A percentile compares a stretch with the other conserved stretches of the same genome.
Conservation (phyloP, 257 asterid genomes). For the Solanum paucissectum region DNA sequence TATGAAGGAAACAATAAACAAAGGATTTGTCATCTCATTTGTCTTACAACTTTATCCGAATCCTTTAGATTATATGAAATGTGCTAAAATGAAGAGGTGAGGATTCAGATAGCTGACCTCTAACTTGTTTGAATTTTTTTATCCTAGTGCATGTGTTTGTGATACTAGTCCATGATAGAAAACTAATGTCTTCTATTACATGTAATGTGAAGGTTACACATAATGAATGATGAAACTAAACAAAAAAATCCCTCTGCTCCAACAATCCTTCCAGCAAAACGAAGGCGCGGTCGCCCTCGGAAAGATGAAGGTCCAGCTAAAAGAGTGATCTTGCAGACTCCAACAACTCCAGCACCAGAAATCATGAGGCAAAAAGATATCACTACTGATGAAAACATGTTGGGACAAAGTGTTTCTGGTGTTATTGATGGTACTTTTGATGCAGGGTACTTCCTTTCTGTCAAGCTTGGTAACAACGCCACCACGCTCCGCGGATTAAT, state of each 20-base stretch:
- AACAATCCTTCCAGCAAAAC: slow-evolving; percentile 2
- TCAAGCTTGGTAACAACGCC: slow-evolving; percentile 2
- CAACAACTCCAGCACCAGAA: slow-evolving; percentile 1
- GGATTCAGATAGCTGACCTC: not conserved
- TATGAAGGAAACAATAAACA: not conserved
- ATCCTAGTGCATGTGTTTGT: not conserved
- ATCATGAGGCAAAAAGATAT: not conserved
- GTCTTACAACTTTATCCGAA: not conserved
- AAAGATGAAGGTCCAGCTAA: not conserved
- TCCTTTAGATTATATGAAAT: not conserved
- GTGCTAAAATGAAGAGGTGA: not conserved
- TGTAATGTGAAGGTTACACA: not conserved
- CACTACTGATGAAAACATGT: not conserved
- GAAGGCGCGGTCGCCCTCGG: slow-evolving; percentile 7
- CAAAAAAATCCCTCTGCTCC: not conserved
- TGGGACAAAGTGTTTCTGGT: slow-evolving; percentile 9
- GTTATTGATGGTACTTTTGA: slow-evolving; percentile 8
- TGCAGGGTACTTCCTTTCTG: slow-evolving; percentile 12
- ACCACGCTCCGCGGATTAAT: slow-evolving; percentile 1
- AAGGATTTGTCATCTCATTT: not conserved
- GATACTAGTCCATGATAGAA: not conserved
- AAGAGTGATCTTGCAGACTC: not conserved
- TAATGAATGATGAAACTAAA: not conserved
- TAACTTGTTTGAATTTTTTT: not conserved
- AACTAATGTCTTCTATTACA: not conserved